A percentile compares a stretch with the other conserved stretches of the same genome.
phyloP scores from a whole-genome alignment of 768 basidiomycete species.

The Myochromella boudieri region DNA sequence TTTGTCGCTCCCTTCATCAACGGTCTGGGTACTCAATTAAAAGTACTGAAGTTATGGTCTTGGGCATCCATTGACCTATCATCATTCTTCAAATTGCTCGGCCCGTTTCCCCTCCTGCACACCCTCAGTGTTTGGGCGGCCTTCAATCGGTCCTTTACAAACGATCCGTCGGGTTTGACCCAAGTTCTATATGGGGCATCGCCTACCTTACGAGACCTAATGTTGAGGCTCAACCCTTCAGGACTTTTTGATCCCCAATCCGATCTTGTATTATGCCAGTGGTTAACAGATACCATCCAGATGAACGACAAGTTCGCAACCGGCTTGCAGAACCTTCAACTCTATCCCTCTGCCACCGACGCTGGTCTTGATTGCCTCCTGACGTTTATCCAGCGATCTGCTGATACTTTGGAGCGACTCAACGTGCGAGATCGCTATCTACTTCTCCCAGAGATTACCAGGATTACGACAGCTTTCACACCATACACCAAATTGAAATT shows the following conservation, averaged over 20 bases:
- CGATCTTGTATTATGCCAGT: constrained; percentile 33
- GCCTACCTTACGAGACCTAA: constrained; percentile 30
- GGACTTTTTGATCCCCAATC: constrained; percentile 26
- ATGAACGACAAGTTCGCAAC: constrained; percentile 28
- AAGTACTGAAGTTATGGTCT: constrained; percentile 36
- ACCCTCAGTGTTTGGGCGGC: constrained; percentile 35
- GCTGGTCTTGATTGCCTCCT: constrained; percentile 34
- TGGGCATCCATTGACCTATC: constrained; percentile 43
- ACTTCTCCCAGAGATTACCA: constrained; percentile 27
- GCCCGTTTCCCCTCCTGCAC: constrained; percentile 30
- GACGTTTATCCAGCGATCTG: constrained; percentile 29
- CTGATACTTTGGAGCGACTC: constrained; percentile 31
- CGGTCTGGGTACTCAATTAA: constrained; percentile 30
- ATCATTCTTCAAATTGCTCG: constrained; percentile 32
- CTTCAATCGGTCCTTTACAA: constrained; percentile 36
- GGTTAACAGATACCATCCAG: constrained; percentile 30
- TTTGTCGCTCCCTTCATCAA: constrained; percentile 42
- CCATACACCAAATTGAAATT: constrained; percentile 23
- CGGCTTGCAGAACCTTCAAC: constrained; percentile 31
- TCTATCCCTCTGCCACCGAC: constrained; percentile 39
- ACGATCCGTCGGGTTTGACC: constrained; percentile 35
- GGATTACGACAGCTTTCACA: constrained; percentile 24
- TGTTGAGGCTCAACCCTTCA: constrained; percentile 39
- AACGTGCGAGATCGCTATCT: constrained; percentile 43
- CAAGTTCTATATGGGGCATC: constrained; percentile 29